Percentiles rank a stretch among this genome's conserved stretches.
These are phyloP conservation scores for Lipomyces kockii DNA, from an alignment of 805 yeast genomes.

Conservation along the genomic window DNA sequence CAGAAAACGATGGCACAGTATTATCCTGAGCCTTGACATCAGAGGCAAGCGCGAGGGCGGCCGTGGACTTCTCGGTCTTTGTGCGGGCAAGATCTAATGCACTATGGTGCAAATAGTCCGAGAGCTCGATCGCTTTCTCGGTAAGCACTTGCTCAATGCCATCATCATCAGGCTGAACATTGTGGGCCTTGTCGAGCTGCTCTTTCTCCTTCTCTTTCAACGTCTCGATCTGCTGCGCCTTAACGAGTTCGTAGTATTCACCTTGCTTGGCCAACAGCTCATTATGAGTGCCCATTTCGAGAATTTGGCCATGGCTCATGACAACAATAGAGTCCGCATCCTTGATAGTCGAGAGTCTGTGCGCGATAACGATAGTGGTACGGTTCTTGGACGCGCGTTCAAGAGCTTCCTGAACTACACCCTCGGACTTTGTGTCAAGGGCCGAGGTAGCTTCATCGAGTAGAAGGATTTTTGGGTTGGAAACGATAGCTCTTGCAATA, in stretches of 20 bases:
- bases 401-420: constrained; percentile 60
- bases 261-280: constrained; percentile 41
- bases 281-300: constrained; percentile 47
- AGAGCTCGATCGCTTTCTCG: constrained; percentile 22
- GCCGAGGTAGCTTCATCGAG: constrained; percentile 74
- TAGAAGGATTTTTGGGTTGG: constrained; percentile 59
- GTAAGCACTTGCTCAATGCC: constrained; percentile 20
- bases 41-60: not conserved
- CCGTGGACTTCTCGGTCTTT: constrained; percentile 22
- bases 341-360: constrained; percentile 55
- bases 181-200: constrained; percentile 11
- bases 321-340: constrained; percentile 57
- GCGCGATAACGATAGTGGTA: constrained; percentile 60
- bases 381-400: constrained; percentile 42
- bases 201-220: constrained; percentile 28
- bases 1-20: constrained; percentile 19
- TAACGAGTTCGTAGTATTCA: constrained; percentile 40
- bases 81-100: constrained; percentile 16
- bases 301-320: constrained; percentile 51
- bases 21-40: constrained; percentile 6
- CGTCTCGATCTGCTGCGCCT: constrained; percentile 41
- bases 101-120: constrained; percentile 8
- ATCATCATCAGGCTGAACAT: constrained; percentile 4
- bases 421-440: constrained; percentile 64
- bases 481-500: constrained; percentile 62